These are phyloP conservation scores for Discostella stelligeroides DNA, from an alignment of 108 stramenopile genomes.

Conservation along the genomic window DNA sequence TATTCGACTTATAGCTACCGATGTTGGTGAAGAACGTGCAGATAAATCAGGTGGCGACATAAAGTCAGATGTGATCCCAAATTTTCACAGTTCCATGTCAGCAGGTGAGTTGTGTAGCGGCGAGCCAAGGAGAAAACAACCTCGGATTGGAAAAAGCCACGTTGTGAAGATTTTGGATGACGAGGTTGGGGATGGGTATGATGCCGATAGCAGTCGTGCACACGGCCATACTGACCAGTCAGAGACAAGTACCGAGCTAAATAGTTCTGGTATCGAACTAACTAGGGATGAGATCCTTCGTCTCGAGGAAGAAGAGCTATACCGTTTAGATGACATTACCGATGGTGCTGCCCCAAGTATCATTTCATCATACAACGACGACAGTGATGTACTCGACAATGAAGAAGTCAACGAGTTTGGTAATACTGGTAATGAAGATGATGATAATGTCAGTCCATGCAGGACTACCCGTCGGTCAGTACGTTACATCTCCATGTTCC, in stretches of 20 bases:
- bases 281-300: slow-evolving; percentile 55
- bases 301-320: slow-evolving; percentile 79
- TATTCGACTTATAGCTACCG: slow-evolving; percentile 26
- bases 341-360: slow-evolving; percentile 38
- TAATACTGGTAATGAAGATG: slow-evolving; percentile 12
- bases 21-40: slow-evolving; percentile 8
- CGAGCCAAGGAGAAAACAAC: slow-evolving; percentile 23
- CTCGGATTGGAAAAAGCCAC: slow-evolving; percentile 14
- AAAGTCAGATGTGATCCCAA: slow-evolving; percentile 23
- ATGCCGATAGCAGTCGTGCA: background rate
- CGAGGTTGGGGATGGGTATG: slow-evolving; percentile 3
- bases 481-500: slow-evolving; percentile 43
- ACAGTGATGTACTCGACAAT: slow-evolving; percentile 48
- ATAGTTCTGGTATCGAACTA: slow-evolving; percentile 7
- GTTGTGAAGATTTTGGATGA: slow-evolving; percentile 20
- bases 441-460: background rate
- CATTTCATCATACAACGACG: slow-evolving; percentile 60
- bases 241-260: background rate
- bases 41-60: slow-evolving; percentile 16
- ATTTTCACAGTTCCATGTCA: slow-evolving; percentile 21
- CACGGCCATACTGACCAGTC: background rate
- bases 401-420: slow-evolving; percentile 9
- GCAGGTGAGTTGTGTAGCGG: background rate
- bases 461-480: slow-evolving; percentile 14
- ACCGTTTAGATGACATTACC: slow-evolving; percentile 43